Conservation (phyloP, 2,329 filamentous ascomycete genomes). For the Xylariaceae sp. region DNA sequence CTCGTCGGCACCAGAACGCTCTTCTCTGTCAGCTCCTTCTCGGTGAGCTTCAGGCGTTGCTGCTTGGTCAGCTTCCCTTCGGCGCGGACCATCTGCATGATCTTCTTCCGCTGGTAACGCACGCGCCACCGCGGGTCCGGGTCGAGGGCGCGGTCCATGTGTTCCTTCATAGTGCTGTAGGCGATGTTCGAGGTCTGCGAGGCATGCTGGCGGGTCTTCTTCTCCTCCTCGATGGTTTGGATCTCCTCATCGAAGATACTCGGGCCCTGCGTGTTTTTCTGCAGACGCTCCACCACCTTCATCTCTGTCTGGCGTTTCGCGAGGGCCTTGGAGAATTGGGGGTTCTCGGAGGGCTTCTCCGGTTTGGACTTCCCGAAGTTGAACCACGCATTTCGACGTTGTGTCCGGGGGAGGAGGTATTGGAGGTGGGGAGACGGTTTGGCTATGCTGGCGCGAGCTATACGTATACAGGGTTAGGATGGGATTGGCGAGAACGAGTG, state of each 20-base stretch:
- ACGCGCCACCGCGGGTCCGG: constrained; percentile 68
- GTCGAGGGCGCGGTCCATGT: constrained; percentile 63
- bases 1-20: constrained; percentile 76
- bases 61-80: constrained; percentile 62
- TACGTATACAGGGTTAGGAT: not conserved
- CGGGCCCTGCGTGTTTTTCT: constrained; percentile 45
- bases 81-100: constrained; percentile 68
- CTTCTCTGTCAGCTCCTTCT: constrained; percentile 53
- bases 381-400: constrained; percentile 41
- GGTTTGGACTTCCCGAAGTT: constrained; percentile 19
- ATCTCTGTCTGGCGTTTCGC: constrained; percentile 26
- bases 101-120: constrained; percentile 78
- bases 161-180: constrained; percentile 44
- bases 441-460: constrained; percentile 23
- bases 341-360: constrained; percentile 15
- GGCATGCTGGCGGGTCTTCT: not conserved
- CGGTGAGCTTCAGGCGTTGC: constrained; percentile 63
- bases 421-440: constrained; percentile 26
- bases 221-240: constrained; percentile 20
- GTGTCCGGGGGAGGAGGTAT: constrained; percentile 32
- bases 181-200: constrained; percentile 20
- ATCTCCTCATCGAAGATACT: constrained; percentile 62
- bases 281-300: constrained; percentile 41
- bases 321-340: constrained; percentile 11
- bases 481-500: not conserved